Conservation (phyloP, 768 basidiomycete species). For the Rhizopogon vinicolor region DNA sequence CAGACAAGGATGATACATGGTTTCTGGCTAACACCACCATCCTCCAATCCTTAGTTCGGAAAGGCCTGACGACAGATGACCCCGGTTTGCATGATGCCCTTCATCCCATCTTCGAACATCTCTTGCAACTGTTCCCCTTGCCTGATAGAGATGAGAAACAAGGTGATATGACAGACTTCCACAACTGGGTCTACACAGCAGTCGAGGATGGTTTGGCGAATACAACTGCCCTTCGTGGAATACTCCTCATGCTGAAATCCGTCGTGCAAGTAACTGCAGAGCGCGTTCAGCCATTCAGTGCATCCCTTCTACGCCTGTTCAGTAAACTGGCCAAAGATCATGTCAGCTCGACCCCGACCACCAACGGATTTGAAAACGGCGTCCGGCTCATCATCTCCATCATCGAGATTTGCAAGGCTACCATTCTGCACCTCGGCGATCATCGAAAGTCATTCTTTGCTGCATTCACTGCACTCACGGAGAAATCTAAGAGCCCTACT, state of each 20-base stretch:
- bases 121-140: constrained; percentile 72
- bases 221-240: constrained; percentile 67
- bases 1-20: constrained; percentile 84
- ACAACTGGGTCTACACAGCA: constrained; percentile 67
- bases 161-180: constrained; percentile 71
- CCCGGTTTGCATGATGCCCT: constrained; percentile 74
- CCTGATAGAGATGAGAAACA: constrained; percentile 74
- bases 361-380: constrained; percentile 50
- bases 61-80: constrained; percentile 82
- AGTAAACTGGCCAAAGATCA: constrained; percentile 88
- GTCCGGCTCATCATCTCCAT: constrained; percentile 71
- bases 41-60: constrained; percentile 81
- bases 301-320: constrained; percentile 76
- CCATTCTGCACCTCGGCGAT: constrained; percentile 81
- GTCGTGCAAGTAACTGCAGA: constrained; percentile 78
- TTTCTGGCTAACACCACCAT: constrained; percentile 63
- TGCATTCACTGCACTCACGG: constrained; percentile 75
- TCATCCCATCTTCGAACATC: constrained; percentile 76
- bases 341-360: constrained; percentile 47
- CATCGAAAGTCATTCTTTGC: constrained; percentile 78
- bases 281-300: constrained; percentile 75
- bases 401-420: constrained; percentile 79
- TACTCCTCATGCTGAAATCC: constrained; percentile 82
- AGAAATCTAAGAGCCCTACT: constrained; percentile 77
- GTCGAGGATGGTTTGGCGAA: constrained; percentile 80